Conservation (phyloP, 108 stramenopile genomes). For the Skeletonema menzelii region DNA sequence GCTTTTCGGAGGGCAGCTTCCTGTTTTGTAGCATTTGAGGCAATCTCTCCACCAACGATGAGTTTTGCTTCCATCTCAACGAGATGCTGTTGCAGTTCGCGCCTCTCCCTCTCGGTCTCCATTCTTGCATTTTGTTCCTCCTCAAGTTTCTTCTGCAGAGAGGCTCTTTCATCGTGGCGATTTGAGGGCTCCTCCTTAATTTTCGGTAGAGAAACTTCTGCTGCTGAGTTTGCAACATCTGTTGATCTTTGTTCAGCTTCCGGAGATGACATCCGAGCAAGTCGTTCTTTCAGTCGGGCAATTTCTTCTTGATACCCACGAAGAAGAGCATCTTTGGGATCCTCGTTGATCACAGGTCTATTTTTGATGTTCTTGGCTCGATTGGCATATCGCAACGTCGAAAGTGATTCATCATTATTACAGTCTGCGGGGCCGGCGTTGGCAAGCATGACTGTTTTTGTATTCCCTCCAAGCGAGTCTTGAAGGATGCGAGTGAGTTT, state of each 20-base stretch:
- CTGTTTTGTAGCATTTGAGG: conserved; percentile 84
- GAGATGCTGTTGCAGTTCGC: conserved; percentile 65
- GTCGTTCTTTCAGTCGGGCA: conserved; percentile 30
- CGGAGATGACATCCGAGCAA: conserved; percentile 24
- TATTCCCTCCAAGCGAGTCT: conserved; percentile 94
- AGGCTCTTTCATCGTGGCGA: conserved; percentile 70
- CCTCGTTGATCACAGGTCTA: conserved; percentile 97
- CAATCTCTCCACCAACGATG: conserved; percentile 83
- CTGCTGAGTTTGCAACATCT: conserved; percentile 24
- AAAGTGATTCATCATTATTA: conserved; percentile 97
- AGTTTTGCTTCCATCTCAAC: conserved; percentile 87
- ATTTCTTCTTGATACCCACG: conserved; percentile 89
- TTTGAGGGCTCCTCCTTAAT: conserved; percentile 44
- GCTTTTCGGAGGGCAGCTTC: conserved; percentile 82
- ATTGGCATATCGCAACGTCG: conserved; percentile 97
- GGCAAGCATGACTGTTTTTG: conserved; percentile 92
- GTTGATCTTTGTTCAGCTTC: background rate
- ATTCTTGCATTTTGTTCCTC: conserved; percentile 63
- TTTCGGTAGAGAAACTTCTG: conserved; percentile 34
- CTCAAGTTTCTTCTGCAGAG: conserved; percentile 66
- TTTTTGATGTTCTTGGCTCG: conserved; percentile 99
- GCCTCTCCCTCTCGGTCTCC: conserved; percentile 65
- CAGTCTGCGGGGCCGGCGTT: conserved; percentile 98
- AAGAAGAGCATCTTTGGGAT: conserved; percentile 94
- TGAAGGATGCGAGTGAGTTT: conserved; percentile 99